Base-by-base conservation (phyloP, 2,329 filamentous ascomycete species). In the Talaromyces sp. region DNA sequence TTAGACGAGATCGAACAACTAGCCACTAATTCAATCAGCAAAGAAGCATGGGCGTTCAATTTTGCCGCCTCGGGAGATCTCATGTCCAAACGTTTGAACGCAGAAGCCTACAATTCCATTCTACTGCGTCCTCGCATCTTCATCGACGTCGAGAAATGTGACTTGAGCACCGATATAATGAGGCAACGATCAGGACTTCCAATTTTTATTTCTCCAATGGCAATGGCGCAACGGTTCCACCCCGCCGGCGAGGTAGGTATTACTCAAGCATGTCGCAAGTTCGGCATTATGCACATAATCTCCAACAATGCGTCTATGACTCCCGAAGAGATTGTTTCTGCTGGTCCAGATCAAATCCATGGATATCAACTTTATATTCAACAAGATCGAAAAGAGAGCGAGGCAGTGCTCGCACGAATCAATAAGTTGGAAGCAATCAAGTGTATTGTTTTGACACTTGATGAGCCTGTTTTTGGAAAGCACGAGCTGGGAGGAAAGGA, bases 311-410 rank as follows among this genome's bases (percentile, higher is more conserved):
- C 94, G 0, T 93, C 89, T 60, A 92, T 95, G 89, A 95, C 91
- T 1, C 92, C 93, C 0, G 93, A 97, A 80, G 90, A 97, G 77
- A 92, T 97, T 68, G 87, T 94, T 16, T 86, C 88, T 67, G 89
- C 91, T 0, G 73, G 78, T 2, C 85, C 87, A 0, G 89, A 85
- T 2, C 93, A 97, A 75, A 81, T 93, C 1, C 96, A 97, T 75
- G 94, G 94, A 14, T 98, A 93, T 92, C 94, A 99, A 80, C 80
- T 99, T 22, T 98, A 99, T 79, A 91, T 97, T 43, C 93, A 97
- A 75, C 90, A 86, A 56, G 89, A 95, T 70, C 86, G 91, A 31
- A 84, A 85, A 70, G 96, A 96, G 84, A 95, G 89, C 75, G 88
- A 92, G 73, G 87, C 87, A 5, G 93, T 96, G 86, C 81, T 96